Evolutionary conservation across 345 rosid genomes (phyloP).

Genomic region (Eucalyptus urophylla): DNA sequence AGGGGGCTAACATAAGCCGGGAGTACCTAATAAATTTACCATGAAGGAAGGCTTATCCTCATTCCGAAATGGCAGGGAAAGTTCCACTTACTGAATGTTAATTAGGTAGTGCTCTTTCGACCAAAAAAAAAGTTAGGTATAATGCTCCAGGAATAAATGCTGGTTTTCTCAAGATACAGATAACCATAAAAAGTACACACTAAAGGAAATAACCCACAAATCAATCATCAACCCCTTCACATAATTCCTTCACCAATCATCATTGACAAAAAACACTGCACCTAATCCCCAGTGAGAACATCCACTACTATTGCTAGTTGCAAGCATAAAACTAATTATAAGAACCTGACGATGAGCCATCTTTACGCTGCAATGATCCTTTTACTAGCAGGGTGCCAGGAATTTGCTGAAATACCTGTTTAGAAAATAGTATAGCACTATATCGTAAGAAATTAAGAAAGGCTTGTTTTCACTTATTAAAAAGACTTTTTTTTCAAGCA

Average conservation of each 20-base stretch:
- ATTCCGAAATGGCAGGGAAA: background rate
- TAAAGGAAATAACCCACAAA: background rate
- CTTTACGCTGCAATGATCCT: constrained; percentile 54
- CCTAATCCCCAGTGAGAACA: background rate
- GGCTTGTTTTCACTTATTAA: background rate
- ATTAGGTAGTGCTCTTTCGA: background rate
- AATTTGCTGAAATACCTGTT: constrained; percentile 69
- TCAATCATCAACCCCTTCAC: background rate
- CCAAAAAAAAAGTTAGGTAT: no score
- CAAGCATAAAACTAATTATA: background rate
- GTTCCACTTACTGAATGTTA: background rate
- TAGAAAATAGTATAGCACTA: background rate
- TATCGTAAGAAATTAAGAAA: background rate
- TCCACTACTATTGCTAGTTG: background rate
- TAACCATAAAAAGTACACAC: background rate
- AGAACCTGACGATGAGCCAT: constrained; percentile 43
- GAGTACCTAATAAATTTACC: background rate
- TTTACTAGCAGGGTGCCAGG: constrained; percentile 78
- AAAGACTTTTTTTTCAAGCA: background rate
- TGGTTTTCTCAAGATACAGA: background rate
- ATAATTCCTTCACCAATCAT: background rate
- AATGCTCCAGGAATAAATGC: background rate
- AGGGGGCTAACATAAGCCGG: background rate
- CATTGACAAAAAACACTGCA: background rate
- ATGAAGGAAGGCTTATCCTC: background rate